Base-by-base conservation (phyloP, 2,329 filamentous ascomycete species). In the Alternaria gansuensis region DNA sequence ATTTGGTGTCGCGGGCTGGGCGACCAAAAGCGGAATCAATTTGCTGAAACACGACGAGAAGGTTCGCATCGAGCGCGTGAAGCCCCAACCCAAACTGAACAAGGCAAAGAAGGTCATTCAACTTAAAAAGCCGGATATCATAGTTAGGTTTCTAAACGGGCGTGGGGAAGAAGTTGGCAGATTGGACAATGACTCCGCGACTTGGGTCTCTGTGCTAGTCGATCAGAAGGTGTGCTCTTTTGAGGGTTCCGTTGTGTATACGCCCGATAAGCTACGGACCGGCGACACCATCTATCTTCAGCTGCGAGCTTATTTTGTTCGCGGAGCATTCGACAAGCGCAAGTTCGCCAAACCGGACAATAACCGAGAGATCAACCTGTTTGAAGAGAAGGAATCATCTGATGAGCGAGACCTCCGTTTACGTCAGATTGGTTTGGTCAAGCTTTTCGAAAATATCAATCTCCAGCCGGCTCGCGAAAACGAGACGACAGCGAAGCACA, bases 261-360 rank as follows among this genome's bases (percentile, higher is more conserved):
- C 91, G 0, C 93, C 93, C 0, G 94, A 98, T 55, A 83, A 87
- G 45, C 78, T 98, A 46, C 85, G 91, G 49, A 95, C 93, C 8
- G 97, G 96, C 71, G 95, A 99, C 70, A 98, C 93, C 0, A 85
- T 99, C n/a, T 96, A 94, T 69, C 77, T 99, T 6, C 95, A 99
- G 75, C 79, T 99, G 43, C 85, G 86, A 53, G 95, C 90, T 72
- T 96, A 85, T 54, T 76, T 99, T 37, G 82, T 95, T 14, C 86
- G 82, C 58, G 86, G 86, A 17, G 90, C 92, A 0, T 98, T 99
- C 69, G 84, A 89, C 49, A 83, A 82, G 41, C 82, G 81, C 3
- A 82, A 82, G 3, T 88, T 93, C 51, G 81, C 86, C 41, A 83
- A 87, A 44, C 83, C 87, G 0, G 84, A 89, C 56, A 83, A 86